Conservation (phyloP, 768 basidiomycete genomes). For the Mycena amicta region DNA sequence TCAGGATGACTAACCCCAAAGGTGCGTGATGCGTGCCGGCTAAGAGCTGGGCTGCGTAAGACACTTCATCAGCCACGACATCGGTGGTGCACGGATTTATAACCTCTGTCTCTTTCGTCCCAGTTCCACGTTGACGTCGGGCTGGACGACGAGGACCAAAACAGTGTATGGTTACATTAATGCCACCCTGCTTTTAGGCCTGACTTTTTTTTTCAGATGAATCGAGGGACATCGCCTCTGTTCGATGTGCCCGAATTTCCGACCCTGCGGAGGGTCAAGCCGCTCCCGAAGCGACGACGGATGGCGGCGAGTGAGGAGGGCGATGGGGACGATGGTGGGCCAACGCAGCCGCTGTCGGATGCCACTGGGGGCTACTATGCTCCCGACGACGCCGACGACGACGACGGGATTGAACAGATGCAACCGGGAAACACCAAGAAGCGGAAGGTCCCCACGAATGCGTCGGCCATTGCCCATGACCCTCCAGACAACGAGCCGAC, state of each 20-base stretch:
- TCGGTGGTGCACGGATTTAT: background rate
- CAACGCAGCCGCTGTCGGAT: conserved; percentile 16
- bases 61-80: background rate
- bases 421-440: conserved; percentile 89
- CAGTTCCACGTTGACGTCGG: conserved; percentile 18
- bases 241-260: conserved; percentile 70
- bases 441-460: conserved; percentile 79
- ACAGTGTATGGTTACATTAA: conserved; percentile 6
- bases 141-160: conserved; percentile 13
- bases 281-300: conserved; percentile 75
- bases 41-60: background rate
- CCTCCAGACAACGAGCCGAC: conserved; percentile 16
- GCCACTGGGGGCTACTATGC: conserved; percentile 44
- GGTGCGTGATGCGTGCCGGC: background rate
- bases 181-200: background rate
- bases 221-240: conserved; percentile 57
- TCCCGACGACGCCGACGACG: conserved; percentile 49
- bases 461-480: conserved; percentile 51
- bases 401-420: conserved; percentile 68
- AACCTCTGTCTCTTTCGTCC: background rate
- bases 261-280: conserved; percentile 67
- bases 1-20: background rate
- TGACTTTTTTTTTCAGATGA: conserved; percentile 41
- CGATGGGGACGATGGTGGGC: conserved; percentile 16
- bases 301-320: conserved; percentile 37